Percentiles rank a stretch among this genome's conserved stretches.
These are phyloP conservation scores for Suhomyces ambrosiae DNA, from an alignment of 1,139 yeast genomes.

Conservation along the genomic window DNA sequence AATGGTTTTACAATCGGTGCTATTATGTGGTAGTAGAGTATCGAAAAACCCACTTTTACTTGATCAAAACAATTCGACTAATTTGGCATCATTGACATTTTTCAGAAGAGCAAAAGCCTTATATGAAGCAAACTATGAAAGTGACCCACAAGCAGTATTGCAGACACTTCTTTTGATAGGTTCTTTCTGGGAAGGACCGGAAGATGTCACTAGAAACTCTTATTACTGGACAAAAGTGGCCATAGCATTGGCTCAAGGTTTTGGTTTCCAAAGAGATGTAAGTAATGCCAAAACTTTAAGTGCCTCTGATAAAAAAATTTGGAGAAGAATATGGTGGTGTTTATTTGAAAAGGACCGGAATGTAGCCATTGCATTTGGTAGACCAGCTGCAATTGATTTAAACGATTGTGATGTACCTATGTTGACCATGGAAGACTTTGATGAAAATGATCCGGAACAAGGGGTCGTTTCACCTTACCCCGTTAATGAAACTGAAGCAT, in stretches of 20 bases:
- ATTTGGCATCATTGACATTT: constrained; percentile 63
- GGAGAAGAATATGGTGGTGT: constrained; percentile 83
- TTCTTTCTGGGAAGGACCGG: constrained; percentile 79
- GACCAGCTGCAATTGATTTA: constrained; percentile 69
- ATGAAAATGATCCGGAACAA: constrained; percentile 55
- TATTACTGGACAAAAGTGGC: constrained; percentile 81
- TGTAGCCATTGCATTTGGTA: constrained; percentile 75
- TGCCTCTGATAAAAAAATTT: constrained; percentile 52
- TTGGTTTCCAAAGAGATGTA: constrained; percentile 69
- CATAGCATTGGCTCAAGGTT: constrained; percentile 73
- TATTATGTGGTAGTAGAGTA: constrained; percentile 70
- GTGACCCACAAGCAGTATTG: constrained; percentile 65
- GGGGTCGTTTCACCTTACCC: constrained; percentile 49
- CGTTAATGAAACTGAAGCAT: constrained; percentile 49
- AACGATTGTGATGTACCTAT: constrained; percentile 80
- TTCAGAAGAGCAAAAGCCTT: constrained; percentile 78
- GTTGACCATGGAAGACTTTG: constrained; percentile 66
- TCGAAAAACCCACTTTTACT: constrained; percentile 57
- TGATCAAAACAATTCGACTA: constrained; percentile 58
- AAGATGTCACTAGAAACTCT: constrained; percentile 72
- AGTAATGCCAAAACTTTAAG: constrained; percentile 35
- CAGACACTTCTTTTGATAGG: constrained; percentile 68
- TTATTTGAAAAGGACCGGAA: constrained; percentile 71
- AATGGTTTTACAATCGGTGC: constrained; percentile 66
- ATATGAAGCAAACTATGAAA: constrained; percentile 72